Base-by-base conservation (phyloP, 495 filamentous ascomycete species). In the Aspergillus nidulans region DNA sequence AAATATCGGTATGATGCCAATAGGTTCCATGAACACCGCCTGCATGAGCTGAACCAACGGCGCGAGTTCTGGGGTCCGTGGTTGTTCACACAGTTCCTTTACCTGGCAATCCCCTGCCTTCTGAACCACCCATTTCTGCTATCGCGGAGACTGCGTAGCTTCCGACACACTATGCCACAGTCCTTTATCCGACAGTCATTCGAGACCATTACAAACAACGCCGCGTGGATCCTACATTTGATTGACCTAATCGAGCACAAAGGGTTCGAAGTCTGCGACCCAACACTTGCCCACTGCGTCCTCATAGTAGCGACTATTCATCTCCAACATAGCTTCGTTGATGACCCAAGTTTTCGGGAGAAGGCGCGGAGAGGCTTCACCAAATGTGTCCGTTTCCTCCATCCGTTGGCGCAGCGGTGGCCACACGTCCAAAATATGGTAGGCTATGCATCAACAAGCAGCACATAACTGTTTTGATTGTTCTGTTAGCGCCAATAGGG, bases 41-140 rank as follows among this genome's bases (percentile, higher is more conserved):
- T 63, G 0, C 61, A 61, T 3, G 65, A 72, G 13, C 57, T 77
- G 20, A 61, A 73, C 18, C 53, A 64, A 12, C 63, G 65, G 50
- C 66, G 74, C 3, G 67, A 71, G 30, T 76, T 74, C 49, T 77
- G 74, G 73, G 67, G 67, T 0, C 73, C 74, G 10, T 77, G 72
- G 71, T 52, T 77, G 8, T 75, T 74, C 39, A 63, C 72, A 20
- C 74, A 77, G 50, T 60, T 76, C 4, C 55, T 68, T 1, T 77
- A 68, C 60, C 72, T 74, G 58, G 68, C 74, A 3, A 71, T 75
- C 16, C 66, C 72, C 3, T 74, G 69, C 51, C 44, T 77, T 1
- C 55, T 76, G 12, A 76, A 76, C 41, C 74, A 77, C 49, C 73
- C 74, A 1, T 69, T 77, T 36, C 61, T 77, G 8, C 55, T 77